Conservation (phyloP, 495 filamentous ascomycete species). For the Bacidia rubella region DNA sequence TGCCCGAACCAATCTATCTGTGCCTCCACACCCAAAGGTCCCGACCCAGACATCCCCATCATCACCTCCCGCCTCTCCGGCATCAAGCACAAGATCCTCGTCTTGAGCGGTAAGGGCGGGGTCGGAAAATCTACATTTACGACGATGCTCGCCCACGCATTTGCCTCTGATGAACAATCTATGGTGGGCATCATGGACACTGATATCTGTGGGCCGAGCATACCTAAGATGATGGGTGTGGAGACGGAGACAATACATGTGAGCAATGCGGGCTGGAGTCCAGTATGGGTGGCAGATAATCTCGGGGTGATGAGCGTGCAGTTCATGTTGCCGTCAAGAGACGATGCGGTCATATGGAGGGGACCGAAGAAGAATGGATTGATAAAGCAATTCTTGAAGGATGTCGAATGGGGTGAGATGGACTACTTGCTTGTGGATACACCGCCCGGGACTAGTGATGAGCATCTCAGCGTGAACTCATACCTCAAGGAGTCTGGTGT, state of each 20-base stretch:
- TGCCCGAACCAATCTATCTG: conserved; percentile 96
- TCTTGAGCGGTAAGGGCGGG: conserved; percentile 89
- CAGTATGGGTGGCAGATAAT: conserved; percentile 87
- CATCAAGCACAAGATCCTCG: conserved; percentile 79
- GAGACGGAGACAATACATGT: conserved; percentile 86
- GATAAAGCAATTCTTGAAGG: conserved; percentile 94
- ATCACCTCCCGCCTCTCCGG: conserved; percentile 71
- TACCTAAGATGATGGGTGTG: conserved; percentile 97
- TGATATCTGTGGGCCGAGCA: conserved; percentile 86
- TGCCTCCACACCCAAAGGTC: conserved; percentile 85
- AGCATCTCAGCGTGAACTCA: conserved; percentile 84
- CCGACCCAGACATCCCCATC: conserved; percentile 82
- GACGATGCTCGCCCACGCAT: conserved; percentile 70
- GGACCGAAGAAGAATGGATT: conserved; percentile 97
- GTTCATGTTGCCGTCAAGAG: conserved; percentile 87
- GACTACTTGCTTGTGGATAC: conserved; percentile 91
- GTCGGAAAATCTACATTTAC: conserved; percentile 93
- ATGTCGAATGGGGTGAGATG: conserved; percentile 92
- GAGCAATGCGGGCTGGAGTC: conserved; percentile 70
- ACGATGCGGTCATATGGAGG: conserved; percentile 93
- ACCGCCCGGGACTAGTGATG: conserved; percentile 86
- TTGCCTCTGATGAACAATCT: conserved; percentile 59
- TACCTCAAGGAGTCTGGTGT: conserved; percentile 79
- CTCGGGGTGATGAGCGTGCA: conserved; percentile 91
- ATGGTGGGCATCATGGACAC: conserved; percentile 92